Conservation (phyloP, 768 basidiomycete genomes). For the Wakefieldia striispora region DNA sequence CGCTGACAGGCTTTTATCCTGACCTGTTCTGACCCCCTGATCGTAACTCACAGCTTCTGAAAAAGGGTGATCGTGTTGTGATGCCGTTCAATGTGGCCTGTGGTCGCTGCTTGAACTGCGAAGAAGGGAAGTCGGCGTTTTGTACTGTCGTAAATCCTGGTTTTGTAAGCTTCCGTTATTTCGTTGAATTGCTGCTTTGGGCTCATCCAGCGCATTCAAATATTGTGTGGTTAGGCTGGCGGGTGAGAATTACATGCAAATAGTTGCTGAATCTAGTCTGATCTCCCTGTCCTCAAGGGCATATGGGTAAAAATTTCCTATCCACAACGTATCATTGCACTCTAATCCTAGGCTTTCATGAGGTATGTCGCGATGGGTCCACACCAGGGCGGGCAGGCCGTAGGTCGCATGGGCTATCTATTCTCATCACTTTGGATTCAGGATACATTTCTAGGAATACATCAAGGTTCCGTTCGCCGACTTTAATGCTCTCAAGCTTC, state of each 20-base stretch:
- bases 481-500: no score
- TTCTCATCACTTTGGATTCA: no score
- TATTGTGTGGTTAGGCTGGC: background rate
- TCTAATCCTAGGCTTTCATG: no score
- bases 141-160: slow-evolving; percentile 55
- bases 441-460: no score
- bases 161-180: background rate
- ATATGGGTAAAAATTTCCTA: background rate
- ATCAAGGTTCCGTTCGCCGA: no score
- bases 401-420: no score
- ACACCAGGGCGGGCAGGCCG: no score
- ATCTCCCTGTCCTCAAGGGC: background rate
- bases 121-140: slow-evolving; percentile 51
- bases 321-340: no score
- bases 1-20: background rate
- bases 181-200: background rate
- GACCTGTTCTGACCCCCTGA: background rate
- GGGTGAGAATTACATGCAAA: background rate
- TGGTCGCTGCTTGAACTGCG: slow-evolving; percentile 56
- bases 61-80: slow-evolving; percentile 58
- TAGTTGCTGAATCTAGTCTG: background rate
- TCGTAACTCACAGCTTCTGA: slow-evolving; percentile 37
- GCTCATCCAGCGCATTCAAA: background rate
- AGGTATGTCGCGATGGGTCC: no score
- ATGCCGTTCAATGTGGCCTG: slow-evolving; percentile 62